phyloP scores from a whole-genome alignment of 208 protist species.

The Acanthamoeba quina region DNA sequence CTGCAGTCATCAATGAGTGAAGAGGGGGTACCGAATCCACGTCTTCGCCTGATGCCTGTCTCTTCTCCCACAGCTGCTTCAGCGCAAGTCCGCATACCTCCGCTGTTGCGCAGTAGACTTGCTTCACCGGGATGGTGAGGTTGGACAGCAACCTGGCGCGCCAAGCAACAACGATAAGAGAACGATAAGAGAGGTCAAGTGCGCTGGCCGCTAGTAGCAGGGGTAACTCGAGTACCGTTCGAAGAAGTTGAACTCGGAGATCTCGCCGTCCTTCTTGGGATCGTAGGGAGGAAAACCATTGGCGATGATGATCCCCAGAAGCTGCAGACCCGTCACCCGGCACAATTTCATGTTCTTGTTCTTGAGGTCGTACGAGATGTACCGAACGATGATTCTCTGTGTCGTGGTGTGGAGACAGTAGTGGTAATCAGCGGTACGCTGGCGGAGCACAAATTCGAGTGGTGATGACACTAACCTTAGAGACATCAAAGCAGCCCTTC shows the following conservation, averaged over 20 bases:
- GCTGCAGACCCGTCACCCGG: conserved; percentile 85
- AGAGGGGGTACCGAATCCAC: conserved; percentile 31
- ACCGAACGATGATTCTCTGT: conserved; percentile 70
- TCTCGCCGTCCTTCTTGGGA: conserved; percentile 46
- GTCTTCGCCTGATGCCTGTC: background rate
- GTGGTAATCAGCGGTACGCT: too few species aligned
- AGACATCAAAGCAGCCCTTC: conserved; percentile 72
- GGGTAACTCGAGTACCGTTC: background rate
- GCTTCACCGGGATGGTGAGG: conserved; percentile 77
- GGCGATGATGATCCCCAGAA: conserved; percentile 87
- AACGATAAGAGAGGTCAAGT: background rate
- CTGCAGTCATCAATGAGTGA: background rate
- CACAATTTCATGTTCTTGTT: conserved; percentile 61
- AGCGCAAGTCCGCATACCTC: conserved; percentile 89
- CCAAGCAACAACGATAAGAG: background rate
- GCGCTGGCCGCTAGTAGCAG: background rate
- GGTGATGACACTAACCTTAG: conserved; percentile 1
- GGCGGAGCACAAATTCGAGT: background rate
- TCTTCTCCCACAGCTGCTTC: conserved; percentile 60
- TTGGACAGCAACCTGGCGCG: conserved; percentile 77
- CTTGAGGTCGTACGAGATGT: conserved; percentile 74
- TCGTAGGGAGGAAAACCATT: conserved; percentile 81
- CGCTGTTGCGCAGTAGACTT: conserved; percentile 83
- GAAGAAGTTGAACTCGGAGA: conserved; percentile 80
- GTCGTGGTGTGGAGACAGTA: too few species aligned